Evolutionary conservation across 768 basidiomycete species (phyloP).

Genomic region (Termitomyces bulborhizus): DNA sequence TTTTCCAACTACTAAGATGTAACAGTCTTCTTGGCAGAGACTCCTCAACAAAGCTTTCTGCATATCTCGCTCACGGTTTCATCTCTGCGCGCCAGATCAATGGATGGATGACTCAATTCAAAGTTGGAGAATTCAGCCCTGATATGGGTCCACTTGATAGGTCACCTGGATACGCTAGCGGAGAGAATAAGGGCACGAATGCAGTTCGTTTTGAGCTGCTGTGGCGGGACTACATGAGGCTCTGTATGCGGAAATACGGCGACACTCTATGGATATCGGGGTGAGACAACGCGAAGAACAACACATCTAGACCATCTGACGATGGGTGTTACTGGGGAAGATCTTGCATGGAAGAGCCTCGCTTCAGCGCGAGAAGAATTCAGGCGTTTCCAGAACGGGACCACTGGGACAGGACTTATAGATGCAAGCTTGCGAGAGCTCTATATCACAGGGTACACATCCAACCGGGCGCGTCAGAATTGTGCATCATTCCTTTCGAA

Average conservation of each 20-base stretch:
- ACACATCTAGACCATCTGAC: background rate
- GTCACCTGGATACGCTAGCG: background rate
- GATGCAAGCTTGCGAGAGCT: background rate
- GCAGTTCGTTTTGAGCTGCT: background rate
- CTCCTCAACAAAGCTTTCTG: background rate
- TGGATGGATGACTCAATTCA: background rate
- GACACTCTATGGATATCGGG: background rate
- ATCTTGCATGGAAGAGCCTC: background rate
- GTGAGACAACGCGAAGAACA: background rate
- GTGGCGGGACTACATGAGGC: background rate
- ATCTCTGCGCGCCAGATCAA: background rate
- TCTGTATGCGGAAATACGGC: background rate
- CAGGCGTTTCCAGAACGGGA: background rate
- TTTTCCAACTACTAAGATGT: background rate
- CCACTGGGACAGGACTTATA: background rate
- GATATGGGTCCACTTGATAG: background rate
- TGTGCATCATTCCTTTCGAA: slow-evolving; percentile 3
- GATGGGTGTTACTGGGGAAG: background rate
- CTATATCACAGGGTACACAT: background rate
- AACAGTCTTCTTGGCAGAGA: background rate
- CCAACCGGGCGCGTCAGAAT: slow-evolving; percentile 2
- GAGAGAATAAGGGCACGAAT: background rate
- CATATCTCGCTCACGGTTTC: background rate
- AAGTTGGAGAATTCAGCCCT: background rate
- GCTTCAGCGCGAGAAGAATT: background rate